Conservation (phyloP, 2,329 filamentous ascomycete species). For the Albifimbria verrucaria region DNA sequence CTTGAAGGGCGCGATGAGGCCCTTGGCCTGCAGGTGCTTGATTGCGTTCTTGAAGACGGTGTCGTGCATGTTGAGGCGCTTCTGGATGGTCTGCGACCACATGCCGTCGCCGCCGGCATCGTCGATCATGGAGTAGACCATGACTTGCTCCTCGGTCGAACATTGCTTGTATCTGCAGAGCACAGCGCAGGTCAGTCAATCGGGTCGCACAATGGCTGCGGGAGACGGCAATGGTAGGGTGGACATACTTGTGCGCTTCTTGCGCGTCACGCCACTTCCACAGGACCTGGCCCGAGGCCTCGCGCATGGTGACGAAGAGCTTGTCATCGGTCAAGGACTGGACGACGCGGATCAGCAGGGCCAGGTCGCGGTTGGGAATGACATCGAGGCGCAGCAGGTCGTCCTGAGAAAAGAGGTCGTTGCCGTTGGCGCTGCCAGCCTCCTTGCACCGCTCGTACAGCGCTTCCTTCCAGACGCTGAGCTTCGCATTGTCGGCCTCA, state of each 20-base stretch:
- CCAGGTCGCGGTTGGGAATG: constrained; percentile 53
- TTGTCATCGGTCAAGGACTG: constrained; percentile 59
- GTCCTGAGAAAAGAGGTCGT: constrained; percentile 50
- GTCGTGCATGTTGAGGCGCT: constrained; percentile 78
- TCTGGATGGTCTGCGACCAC: constrained; percentile 85
- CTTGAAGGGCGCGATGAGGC: constrained; percentile 84
- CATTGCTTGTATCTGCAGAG: constrained; percentile 53
- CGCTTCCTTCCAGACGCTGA: constrained; percentile 50
- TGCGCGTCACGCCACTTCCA: constrained; percentile 59
- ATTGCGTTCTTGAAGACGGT: constrained; percentile 76
- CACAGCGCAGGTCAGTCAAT: neutral
- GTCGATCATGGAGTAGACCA: constrained; percentile 89
- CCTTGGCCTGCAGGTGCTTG: constrained; percentile 78
- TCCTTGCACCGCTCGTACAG: constrained; percentile 55
- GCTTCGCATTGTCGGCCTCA: constrained; percentile 38
- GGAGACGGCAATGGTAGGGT: neutral
- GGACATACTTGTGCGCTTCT: constrained; percentile 58
- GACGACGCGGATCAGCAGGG: constrained; percentile 52
- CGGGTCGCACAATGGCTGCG: neutral
- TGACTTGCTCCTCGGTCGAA: constrained; percentile 68
- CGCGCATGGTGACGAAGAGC: constrained; percentile 48
- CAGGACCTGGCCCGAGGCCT: constrained; percentile 34
- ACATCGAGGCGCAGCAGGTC: constrained; percentile 56
- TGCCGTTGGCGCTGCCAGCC: constrained; percentile 41
- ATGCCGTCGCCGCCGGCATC: constrained; percentile 80